Conservation (phyloP, 176 grass and related monocot species). For the Otatea glauca region DNA sequence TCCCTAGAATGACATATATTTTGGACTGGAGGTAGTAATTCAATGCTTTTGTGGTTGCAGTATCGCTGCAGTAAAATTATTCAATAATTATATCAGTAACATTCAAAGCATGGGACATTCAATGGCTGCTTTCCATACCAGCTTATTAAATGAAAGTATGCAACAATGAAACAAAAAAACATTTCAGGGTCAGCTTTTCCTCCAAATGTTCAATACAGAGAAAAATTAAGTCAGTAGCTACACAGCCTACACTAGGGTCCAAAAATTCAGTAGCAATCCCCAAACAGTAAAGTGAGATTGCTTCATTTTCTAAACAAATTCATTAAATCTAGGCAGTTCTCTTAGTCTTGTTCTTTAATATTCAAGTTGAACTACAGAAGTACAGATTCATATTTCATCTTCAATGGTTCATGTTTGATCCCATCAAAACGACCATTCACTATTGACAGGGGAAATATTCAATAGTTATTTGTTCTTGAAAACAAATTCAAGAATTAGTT, state of each 20-base stretch:
- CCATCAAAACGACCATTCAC: neutral
- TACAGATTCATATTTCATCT: conserved; percentile 19
- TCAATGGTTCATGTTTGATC: neutral
- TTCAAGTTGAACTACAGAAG: neutral
- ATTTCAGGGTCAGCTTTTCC: neutral
- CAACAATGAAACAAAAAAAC: neutral
- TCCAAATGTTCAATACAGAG: neutral
- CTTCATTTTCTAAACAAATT: neutral
- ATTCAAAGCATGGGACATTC: too few relatives aligned
- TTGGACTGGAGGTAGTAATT: neutral
- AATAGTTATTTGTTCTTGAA: neutral
- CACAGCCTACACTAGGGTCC: neutral
- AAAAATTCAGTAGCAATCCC: neutral
- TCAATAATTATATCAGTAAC: neutral
- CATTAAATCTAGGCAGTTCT: neutral
- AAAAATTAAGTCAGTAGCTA: conserved; percentile 8
- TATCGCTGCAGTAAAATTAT: neutral
- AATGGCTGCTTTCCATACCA: neutral
- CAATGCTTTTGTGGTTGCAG: neutral
- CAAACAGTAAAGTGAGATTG: neutral
- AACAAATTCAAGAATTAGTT: neutral
- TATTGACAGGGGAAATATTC: neutral
- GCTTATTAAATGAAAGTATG: conserved; percentile 1
- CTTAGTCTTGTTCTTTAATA: neutral
- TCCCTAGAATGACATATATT: neutral